Conservation (phyloP, 345 rosid species). For the Abelmoschus esculentus region DNA sequence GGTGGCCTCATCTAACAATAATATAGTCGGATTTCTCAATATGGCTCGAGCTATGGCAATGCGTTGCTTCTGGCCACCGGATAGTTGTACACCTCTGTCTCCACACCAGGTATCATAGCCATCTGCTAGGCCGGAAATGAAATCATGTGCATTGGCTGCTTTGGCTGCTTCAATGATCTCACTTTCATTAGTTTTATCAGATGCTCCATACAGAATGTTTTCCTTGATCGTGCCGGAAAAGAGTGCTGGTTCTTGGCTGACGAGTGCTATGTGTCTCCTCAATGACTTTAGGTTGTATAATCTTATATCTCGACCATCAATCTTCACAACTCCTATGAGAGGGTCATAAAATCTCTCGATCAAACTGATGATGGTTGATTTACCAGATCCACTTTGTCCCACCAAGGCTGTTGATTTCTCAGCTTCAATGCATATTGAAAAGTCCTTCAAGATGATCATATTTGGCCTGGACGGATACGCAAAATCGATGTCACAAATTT, state of each 20-base stretch:
- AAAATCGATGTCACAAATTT: slow-evolving; percentile 38
- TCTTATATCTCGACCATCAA: slow-evolving; percentile 32
- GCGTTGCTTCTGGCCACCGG: slow-evolving; percentile 59
- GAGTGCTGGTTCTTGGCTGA: slow-evolving; percentile 60
- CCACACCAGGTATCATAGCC: slow-evolving; percentile 58
- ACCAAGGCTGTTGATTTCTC: slow-evolving; percentile 68
- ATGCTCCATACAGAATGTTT: slow-evolving; percentile 24
- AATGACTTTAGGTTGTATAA: slow-evolving; percentile 33
- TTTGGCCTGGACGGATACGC: slow-evolving; percentile 53
- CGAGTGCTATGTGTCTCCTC: slow-evolving; percentile 52
- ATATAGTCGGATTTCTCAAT: slow-evolving; percentile 37
- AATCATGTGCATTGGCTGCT: slow-evolving; percentile 64
- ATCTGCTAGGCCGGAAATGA: slow-evolving; percentile 36
- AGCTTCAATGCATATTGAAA: slow-evolving; percentile 39
- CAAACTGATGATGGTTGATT: slow-evolving; percentile 56
- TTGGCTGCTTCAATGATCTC: slow-evolving; percentile 51
- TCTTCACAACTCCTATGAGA: slow-evolving; percentile 27
- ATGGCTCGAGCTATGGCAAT: slow-evolving; percentile 62
- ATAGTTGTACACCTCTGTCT: slow-evolving; percentile 49
- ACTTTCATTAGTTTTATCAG: slow-evolving; percentile 21
- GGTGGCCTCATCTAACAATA: slow-evolving; percentile 42
- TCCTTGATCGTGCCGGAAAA: slow-evolving; percentile 44
- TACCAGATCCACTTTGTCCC: slow-evolving; percentile 68
- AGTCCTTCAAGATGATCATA: slow-evolving; percentile 36
- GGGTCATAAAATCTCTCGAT: slow-evolving; percentile 64